Conservation (phyloP, 2,329 filamentous ascomycete genomes). For the Fusarium globosum region DNA sequence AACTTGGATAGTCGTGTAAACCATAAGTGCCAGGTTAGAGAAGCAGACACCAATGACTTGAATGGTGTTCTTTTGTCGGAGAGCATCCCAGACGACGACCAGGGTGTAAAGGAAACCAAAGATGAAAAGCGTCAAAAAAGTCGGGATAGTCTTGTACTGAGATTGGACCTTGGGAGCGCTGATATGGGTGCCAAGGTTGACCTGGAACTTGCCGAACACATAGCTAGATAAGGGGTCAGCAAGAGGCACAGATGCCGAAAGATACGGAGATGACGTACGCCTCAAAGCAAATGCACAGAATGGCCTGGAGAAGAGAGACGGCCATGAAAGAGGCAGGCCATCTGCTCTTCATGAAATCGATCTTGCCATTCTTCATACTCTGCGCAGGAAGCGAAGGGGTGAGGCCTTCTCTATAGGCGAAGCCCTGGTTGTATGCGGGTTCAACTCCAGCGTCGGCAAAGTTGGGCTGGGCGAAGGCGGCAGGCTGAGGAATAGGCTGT, state of each 20-base stretch:
- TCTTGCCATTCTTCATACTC: conserved; percentile 47
- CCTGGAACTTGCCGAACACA: conserved; percentile 88
- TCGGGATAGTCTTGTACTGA: conserved; percentile 82
- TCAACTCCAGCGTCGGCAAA: conserved; percentile 48
- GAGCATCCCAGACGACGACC: conserved; percentile 89
- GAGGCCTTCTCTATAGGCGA: conserved; percentile 53
- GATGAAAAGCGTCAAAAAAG: conserved; percentile 95
- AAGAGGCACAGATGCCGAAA: neutral
- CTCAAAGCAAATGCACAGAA: conserved; percentile 85
- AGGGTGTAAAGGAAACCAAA: conserved; percentile 96
- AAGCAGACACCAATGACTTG: conserved; percentile 95
- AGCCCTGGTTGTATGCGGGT: conserved; percentile 49
- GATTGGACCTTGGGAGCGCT: conserved; percentile 57
- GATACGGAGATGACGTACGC: conserved; percentile 67
- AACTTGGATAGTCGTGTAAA: conserved; percentile 93
- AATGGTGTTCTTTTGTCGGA: conserved; percentile 97
- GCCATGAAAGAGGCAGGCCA: conserved; percentile 92
- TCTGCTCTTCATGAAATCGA: conserved; percentile 83
- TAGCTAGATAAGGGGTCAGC: conserved; percentile 67
- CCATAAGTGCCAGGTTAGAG: conserved; percentile 89
- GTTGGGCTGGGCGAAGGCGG: conserved; percentile 44
- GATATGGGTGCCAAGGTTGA: conserved; percentile 59
- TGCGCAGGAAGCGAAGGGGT: conserved; percentile 48
- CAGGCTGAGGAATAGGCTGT: conserved; percentile 36
- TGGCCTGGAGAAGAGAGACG: conserved; percentile 78